Conservation (phyloP, 2,329 filamentous ascomycete species). For the Aspergillus fumigatus region DNA sequence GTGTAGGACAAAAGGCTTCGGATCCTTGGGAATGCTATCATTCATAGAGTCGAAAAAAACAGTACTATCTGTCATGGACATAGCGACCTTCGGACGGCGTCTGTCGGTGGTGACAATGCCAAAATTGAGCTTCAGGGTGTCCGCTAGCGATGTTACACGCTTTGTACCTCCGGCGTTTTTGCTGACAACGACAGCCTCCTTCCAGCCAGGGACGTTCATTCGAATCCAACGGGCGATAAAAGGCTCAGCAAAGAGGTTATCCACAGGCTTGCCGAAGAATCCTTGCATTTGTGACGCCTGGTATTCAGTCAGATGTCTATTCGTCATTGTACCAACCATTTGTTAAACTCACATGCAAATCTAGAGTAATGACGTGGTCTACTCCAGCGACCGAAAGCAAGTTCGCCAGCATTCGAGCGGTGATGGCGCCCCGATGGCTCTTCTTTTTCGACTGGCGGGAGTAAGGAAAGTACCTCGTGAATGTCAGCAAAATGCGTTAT, state of each 20-base stretch:
- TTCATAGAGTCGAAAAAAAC: constrained; percentile 64
- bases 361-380: constrained; percentile 95
- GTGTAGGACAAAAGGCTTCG: constrained; percentile 25
- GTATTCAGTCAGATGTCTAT: constrained; percentile 14
- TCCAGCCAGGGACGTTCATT: constrained; percentile 81
- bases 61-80: constrained; percentile 71
- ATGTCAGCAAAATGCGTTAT: constrained; percentile 32
- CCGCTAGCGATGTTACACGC: constrained; percentile 89
- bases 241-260: constrained; percentile 94
- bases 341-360: constrained; percentile 66
- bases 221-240: constrained; percentile 94
- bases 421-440: constrained; percentile 91
- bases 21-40: constrained; percentile 29
- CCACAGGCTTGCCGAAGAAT: constrained; percentile 96
- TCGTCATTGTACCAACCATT: not conserved
- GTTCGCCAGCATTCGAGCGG: constrained; percentile 94
- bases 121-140: constrained; percentile 95
- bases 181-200: constrained; percentile 86
- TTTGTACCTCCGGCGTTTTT: constrained; percentile 98
- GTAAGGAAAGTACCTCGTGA: constrained; percentile 82
- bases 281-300: constrained; percentile 95
- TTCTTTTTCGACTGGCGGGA: constrained; percentile 99
- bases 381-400: constrained; percentile 89
- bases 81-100: constrained; percentile 47
- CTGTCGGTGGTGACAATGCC: constrained; percentile 71